Evolutionary conservation across 2,329 filamentous ascomycete species (phyloP), one percentile per base, ranked within the genome.

Genomic region (Endoconidiophora polonica): DNA sequence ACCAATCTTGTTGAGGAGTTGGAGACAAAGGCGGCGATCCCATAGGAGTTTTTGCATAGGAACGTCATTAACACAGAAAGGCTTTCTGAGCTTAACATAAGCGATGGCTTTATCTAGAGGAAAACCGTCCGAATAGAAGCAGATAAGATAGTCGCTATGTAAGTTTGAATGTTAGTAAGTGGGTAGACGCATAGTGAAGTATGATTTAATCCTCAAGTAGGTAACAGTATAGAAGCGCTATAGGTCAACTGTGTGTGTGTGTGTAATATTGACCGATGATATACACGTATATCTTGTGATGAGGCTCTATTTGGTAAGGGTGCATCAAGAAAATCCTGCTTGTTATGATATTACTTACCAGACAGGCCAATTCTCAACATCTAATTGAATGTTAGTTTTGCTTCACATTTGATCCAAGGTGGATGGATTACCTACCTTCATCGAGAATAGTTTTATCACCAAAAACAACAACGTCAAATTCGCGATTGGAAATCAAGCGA

Each of bases 401-500:
- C 9, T 4, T 16, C 5, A 55, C 43, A 33, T 23, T 3, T 16
- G 7, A 18, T 9, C 4, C 20, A 16, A 36, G n/a, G n/a, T 7
- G 14, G 3, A 26, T 36, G 20, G 3, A 40, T 5, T 39, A 61
- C 71, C 57, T 58, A 77, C 76, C 75, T 74, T 98, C 91, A 60
- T 98, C 91, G 36, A 98, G 72, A 57, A 98, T 98, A 41, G 95
- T 90, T 66, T 98, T 98, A 68, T 98, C 91, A 44, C 91, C 93
- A 68, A 98, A 98, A 10, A 98, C 90, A 54, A 94, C 82, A 22
- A 96, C 88, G 59, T 98, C 90, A 60, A 98, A 96, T 58, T 96
- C 90, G 46, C 81, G 78, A 56, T 93, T 88, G 33, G 84, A 79
- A 56, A 95, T 90, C 18, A 98, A 72, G 46, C 88, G 79, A 60